Conservation (phyloP, 805 yeast genomes). For the Candida mattraensis region DNA sequence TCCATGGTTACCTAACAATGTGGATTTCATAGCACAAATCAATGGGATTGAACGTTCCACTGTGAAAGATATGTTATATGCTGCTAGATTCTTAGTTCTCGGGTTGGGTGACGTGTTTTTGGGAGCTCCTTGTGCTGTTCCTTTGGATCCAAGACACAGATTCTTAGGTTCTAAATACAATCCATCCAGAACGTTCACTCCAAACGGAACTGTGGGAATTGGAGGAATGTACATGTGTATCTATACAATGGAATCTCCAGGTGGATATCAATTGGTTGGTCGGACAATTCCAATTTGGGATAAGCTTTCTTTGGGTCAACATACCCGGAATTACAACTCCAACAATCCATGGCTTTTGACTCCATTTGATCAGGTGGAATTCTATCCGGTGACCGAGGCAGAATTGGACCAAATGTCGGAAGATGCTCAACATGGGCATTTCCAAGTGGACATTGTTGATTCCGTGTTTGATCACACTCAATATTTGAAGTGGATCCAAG, state of each 20-base stretch:
- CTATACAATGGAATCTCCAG: slow-evolving; percentile 97
- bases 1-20: slow-evolving; percentile 98
- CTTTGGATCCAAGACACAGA: slow-evolving; percentile 94
- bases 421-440: slow-evolving; percentile 79
- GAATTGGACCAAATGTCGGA: slow-evolving; percentile 72
- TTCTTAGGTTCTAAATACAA: slow-evolving; percentile 91
- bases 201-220: slow-evolving; percentile 95
- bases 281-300: slow-evolving; percentile 99
- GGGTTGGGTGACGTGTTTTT: slow-evolving; percentile 97
- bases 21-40: slow-evolving; percentile 88
- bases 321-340: slow-evolving; percentile 43
- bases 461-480: slow-evolving; percentile 79
- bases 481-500: slow-evolving; percentile 77
- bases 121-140: slow-evolving; percentile 99
- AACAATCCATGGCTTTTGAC: slow-evolving; percentile 84
- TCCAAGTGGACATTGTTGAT: slow-evolving; percentile 70
- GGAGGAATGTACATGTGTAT: slow-evolving; percentile 99
- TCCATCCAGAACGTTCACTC: slow-evolving; percentile 94
- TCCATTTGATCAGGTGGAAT: slow-evolving; percentile 93
- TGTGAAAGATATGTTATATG: slow-evolving; percentile 80
- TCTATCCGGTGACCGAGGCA: slow-evolving; percentile 85
- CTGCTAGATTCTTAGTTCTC: slow-evolving; percentile 87
- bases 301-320: slow-evolving; percentile 75
- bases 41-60: slow-evolving; percentile 76
- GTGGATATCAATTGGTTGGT: slow-evolving; percentile 96